phyloP scores from a whole-genome alignment of 371 early-diverging fungal genomes.

The Choanephora cucurbitarum region DNA sequence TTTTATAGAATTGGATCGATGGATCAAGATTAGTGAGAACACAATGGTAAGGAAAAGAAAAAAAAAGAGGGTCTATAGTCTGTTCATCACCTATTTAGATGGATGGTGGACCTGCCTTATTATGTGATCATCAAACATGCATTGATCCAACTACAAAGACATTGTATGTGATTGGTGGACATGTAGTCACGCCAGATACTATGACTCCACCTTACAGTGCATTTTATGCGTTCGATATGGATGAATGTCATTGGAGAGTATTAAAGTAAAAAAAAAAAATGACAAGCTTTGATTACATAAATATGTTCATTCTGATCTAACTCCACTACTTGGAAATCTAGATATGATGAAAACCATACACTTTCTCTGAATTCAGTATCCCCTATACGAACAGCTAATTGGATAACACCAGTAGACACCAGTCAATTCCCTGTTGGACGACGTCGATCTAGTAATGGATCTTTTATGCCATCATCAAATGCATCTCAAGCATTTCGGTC shows the following conservation, averaged over 20 bases:
- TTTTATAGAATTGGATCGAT: slow-evolving; percentile 64
- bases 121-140: slow-evolving; percentile 96
- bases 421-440: not conserved
- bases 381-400: not conserved
- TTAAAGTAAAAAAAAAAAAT: too few species aligned
- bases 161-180: slow-evolving; percentile 92
- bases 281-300: too few species aligned
- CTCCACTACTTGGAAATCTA: too few species aligned
- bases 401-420: not conserved
- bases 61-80: not conserved
- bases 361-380: not conserved
- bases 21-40: slow-evolving; percentile 76
- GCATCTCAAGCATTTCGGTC: slow-evolving; percentile 56
- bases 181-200: slow-evolving; percentile 61
- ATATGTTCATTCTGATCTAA: too few species aligned
- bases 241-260: slow-evolving; percentile 61
- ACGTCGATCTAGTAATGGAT: not conserved
- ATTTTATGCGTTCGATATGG: slow-evolving; percentile 78
- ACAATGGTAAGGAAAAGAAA: slow-evolving; percentile 56
- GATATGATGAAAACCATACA: slow-evolving; percentile 10
- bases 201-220: slow-evolving; percentile 78
- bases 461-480: not conserved
- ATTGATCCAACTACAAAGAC: slow-evolving; percentile 70
- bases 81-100: too few species aligned
- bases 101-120: slow-evolving; percentile 85